Evolutionary conservation across 257 asterid species (phyloP).

Genomic region (Catharanthus roseus): DNA sequence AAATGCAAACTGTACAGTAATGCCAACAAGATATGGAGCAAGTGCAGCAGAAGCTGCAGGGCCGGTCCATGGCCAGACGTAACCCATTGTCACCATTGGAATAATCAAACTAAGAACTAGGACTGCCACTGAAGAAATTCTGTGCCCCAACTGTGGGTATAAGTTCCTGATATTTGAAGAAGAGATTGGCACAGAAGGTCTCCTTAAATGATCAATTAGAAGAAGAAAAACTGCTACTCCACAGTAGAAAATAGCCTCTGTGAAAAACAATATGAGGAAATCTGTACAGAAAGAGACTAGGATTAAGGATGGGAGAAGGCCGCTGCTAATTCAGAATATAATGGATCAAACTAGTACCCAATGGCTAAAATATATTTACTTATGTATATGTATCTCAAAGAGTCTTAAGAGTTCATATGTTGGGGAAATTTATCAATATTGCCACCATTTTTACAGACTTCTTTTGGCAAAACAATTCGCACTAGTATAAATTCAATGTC

Average conservation of each 20-base stretch:
- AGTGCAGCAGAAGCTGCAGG: constrained; percentile 99
- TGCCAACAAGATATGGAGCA: constrained; percentile 94
- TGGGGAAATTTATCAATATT: too few relatives aligned
- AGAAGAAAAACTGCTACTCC: constrained; percentile 81
- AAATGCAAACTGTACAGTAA: constrained; percentile 76
- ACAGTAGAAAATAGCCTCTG: constrained; percentile 90
- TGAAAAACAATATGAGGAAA: constrained; percentile 90
- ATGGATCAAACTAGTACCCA: neutral
- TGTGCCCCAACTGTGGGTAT: constrained; percentile 49
- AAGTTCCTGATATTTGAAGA: constrained; percentile 27
- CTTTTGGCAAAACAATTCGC: neutral
- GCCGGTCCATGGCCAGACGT: constrained; percentile 99
- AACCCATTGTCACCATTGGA: constrained; percentile 92
- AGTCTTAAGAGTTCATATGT: neutral
- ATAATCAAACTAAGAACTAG: constrained; percentile 72
- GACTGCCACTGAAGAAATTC: constrained; percentile 70
- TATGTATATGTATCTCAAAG: neutral
- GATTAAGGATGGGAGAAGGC: neutral
- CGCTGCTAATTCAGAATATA: neutral
- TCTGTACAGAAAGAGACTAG: constrained; percentile 43
- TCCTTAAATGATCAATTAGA: constrained; percentile 56
- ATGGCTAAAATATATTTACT: neutral
- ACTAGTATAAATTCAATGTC: neutral
- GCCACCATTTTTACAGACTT: too few relatives aligned
- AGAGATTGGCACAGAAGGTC: constrained; percentile 40